Evolutionary conservation across 2,329 filamentous ascomycete species (phyloP).

Genomic region (Periglandula ipomoeae): DNA sequence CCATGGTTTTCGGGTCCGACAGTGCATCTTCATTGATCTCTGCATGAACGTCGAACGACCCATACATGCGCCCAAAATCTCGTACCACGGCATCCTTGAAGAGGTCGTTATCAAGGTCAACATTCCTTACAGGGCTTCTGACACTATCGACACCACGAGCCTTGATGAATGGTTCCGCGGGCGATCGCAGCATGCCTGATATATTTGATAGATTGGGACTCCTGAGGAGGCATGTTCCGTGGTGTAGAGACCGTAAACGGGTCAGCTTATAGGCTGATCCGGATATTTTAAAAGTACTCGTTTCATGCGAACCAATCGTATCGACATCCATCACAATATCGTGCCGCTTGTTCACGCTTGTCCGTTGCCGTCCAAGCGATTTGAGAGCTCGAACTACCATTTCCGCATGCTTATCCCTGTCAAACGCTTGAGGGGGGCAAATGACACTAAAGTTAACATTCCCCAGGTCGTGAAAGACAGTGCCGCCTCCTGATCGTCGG

Average conservation of each 20-base stretch:
- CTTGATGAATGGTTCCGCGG: conserved; percentile 65
- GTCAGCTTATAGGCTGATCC: conserved; percentile 95
- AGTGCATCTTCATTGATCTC: conserved; percentile 41
- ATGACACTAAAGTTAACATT: conserved; percentile 96
- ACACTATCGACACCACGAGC: conserved; percentile 88
- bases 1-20: conserved; percentile 38
- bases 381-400: conserved; percentile 85
- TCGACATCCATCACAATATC: conserved; percentile 70
- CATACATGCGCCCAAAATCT: conserved; percentile 63
- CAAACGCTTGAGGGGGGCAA: conserved; percentile 65
- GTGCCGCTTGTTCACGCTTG: conserved; percentile 79
- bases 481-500: conserved; percentile 77
- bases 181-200: conserved; percentile 63
- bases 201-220: conserved; percentile 67
- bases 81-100: conserved; percentile 49
- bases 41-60: conserved; percentile 23
- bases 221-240: conserved; percentile 78
- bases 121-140: conserved; percentile 73
- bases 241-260: conserved; percentile 70
- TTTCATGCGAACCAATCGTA: conserved; percentile 7
- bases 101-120: conserved; percentile 41
- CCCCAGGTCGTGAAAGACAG: conserved; percentile 87
- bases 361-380: conserved; percentile 45
- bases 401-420: conserved; percentile 77
- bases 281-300: conserved; percentile 63